Conservation (phyloP, 164 flowering plant genomes). For the Annona cherimola region DNA sequence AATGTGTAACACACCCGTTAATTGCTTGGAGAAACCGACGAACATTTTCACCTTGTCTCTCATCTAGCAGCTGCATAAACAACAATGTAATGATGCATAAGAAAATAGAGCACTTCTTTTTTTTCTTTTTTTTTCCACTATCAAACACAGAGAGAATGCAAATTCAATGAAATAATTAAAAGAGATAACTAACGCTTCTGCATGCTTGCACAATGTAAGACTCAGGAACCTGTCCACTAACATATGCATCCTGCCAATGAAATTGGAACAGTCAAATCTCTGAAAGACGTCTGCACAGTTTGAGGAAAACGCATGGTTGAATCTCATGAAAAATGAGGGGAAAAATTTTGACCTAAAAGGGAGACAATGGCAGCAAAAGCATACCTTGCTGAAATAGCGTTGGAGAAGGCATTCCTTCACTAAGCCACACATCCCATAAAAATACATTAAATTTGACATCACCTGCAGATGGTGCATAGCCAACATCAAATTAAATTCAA, state of each 20-base stretch:
- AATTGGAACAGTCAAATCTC: too few relatives aligned
- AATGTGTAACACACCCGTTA: slow-evolving; percentile 41
- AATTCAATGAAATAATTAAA: neutral
- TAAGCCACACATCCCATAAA: slow-evolving; percentile 82
- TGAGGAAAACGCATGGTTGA: neutral
- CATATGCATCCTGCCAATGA: slow-evolving; percentile 67
- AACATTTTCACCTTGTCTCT: slow-evolving; percentile 71
- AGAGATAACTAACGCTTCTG: slow-evolving; percentile 56
- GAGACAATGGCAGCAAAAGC: neutral
- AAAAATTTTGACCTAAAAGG: too few relatives aligned
- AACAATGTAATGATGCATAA: neutral
- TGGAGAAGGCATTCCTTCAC: slow-evolving; percentile 69
- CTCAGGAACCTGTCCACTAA: slow-evolving; percentile 54
- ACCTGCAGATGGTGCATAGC: slow-evolving; percentile 37
- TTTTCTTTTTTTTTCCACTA: too few relatives aligned
- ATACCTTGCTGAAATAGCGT: slow-evolving; percentile 89
- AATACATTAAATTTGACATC: slow-evolving; percentile 75
- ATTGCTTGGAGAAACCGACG: slow-evolving; percentile 76
- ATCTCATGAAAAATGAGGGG: neutral
- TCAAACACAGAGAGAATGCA: neutral
- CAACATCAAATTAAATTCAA: neutral
- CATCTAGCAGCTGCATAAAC: slow-evolving; percentile 60
- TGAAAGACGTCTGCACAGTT: neutral
- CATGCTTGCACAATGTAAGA: slow-evolving; percentile 82
- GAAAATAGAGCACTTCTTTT: too few relatives aligned